Percentiles rank a stretch among this genome's conserved stretches.
phyloP scores from a whole-genome alignment of 1,139 yeast genomes.

The Kodamaea sp. region DNA sequence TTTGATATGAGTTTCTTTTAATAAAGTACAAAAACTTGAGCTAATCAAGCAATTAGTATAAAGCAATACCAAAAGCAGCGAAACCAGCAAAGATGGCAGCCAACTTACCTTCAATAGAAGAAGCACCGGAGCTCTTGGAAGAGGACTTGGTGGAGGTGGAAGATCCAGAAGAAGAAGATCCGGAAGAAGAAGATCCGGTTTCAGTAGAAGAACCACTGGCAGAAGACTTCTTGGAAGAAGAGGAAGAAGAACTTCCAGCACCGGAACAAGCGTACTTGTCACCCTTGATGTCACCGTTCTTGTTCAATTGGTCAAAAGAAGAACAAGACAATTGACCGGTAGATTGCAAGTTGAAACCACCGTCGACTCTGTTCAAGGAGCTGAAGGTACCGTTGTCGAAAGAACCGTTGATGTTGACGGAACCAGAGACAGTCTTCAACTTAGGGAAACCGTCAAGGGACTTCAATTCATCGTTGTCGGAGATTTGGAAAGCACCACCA shows the following conservation, averaged over 20 bases:
- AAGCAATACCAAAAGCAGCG: slow-evolving; percentile 64
- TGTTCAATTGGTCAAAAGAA: slow-evolving; percentile 66
- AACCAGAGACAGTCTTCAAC: slow-evolving; percentile 80
- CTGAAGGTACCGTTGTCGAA: slow-evolving; percentile 79
- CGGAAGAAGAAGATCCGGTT: slow-evolving; percentile 29
- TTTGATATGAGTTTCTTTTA: not conserved
- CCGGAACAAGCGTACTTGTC: slow-evolving; percentile 83
- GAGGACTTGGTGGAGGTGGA: slow-evolving; percentile 22
- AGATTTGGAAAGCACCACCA: slow-evolving; percentile 87
- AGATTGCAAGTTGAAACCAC: slow-evolving; percentile 86
- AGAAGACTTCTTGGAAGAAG: slow-evolving; percentile 40
- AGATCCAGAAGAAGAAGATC: slow-evolving; percentile 28
- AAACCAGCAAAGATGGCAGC: slow-evolving; percentile 57
- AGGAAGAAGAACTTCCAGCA: slow-evolving; percentile 60
- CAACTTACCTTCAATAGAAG: slow-evolving; percentile 38
- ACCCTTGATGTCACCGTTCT: slow-evolving; percentile 83
- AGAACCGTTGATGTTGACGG: slow-evolving; percentile 77
- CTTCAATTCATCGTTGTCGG: slow-evolving; percentile 74
- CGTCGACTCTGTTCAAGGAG: slow-evolving; percentile 73
- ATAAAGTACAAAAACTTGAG: not conserved
- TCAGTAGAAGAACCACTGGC: slow-evolving; percentile 27
- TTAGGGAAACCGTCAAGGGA: slow-evolving; percentile 72
- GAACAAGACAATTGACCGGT: slow-evolving; percentile 80
- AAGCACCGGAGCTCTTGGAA: slow-evolving; percentile 30
- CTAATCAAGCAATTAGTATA: slow-evolving; percentile 46